Percentiles rank a stretch among this genome's conserved stretches.
Evolutionary conservation across 1,284 basidiomycete genomes (phyloP).

Genomic region (Trichosporon asahii): DNA sequence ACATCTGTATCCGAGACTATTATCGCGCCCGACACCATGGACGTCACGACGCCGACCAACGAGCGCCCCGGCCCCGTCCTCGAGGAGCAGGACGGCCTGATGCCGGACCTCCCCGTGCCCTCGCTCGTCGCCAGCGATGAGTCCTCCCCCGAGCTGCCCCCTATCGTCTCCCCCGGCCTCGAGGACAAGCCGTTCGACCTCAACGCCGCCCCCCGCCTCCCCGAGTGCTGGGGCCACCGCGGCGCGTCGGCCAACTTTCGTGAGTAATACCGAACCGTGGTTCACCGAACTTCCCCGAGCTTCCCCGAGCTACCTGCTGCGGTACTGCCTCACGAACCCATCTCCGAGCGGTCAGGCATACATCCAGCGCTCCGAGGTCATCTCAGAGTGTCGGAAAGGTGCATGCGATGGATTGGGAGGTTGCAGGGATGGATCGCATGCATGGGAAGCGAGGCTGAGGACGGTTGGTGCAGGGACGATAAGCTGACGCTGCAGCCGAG

Average conservation of each 20-base stretch:
- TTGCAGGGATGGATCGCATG: not conserved
- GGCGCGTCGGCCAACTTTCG: conserved; percentile 58
- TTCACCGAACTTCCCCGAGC: not conserved
- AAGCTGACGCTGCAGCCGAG: conserved; percentile 56
- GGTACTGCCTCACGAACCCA: no score
- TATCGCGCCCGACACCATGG: not conserved
- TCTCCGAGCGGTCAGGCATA: conserved; percentile 13
- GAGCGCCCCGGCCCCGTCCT: not conserved
- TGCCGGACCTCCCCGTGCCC: conserved; percentile 18
- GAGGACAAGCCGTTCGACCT: conserved; percentile 25
- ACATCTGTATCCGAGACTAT: not conserved
- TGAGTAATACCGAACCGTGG: not conserved
- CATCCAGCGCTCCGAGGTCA: not conserved
- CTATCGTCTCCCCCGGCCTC: conserved; percentile 34
- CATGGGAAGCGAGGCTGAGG: not conserved
- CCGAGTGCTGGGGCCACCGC: conserved; percentile 90
- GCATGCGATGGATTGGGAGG: no score
- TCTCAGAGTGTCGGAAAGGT: not conserved
- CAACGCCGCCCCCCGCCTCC: conserved; percentile 31
- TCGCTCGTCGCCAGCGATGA: conserved; percentile 27
- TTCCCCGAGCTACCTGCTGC: not conserved
- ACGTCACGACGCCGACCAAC: conserved; percentile 1
- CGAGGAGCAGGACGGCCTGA: not conserved
- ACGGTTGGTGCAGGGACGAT: not conserved
- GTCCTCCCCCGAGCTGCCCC: conserved; percentile 33